A percentile compares a stretch with the other conserved stretches of the same genome.
Evolutionary conservation across 176 grass and related monocot species (phyloP).

Genomic region (Cenchrus fungigraminus): DNA sequence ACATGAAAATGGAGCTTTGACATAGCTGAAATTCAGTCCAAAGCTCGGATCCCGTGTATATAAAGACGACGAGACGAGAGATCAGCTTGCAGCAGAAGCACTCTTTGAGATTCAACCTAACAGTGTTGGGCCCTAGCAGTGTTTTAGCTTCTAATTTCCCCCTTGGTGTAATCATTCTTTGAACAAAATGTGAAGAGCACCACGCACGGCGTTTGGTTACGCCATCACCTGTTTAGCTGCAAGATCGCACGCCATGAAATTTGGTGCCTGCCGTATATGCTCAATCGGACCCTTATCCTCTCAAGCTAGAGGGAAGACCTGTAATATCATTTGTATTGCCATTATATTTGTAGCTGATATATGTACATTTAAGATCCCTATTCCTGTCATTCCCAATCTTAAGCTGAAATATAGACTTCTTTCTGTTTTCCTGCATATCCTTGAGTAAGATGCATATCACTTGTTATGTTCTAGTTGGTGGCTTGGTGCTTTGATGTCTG

Average conservation of each 20-base stretch:
- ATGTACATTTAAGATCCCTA: constrained; percentile 45
- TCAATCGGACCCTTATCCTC: constrained; percentile 29
- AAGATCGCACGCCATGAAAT: constrained; percentile 27
- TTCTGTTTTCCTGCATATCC: neutral
- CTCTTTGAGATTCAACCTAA: constrained; percentile 80
- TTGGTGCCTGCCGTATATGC: constrained; percentile 23
- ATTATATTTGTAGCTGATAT: constrained; percentile 55
- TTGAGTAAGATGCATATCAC: neutral
- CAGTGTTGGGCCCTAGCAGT: constrained; percentile 64
- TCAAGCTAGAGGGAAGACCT: constrained; percentile 43
- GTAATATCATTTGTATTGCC: constrained; percentile 67
- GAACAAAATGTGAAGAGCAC: constrained; percentile 39
- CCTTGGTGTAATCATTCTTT: constrained; percentile 73
- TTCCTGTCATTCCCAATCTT: constrained; percentile 19
- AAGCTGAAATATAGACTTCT: neutral
- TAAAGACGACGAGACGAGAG: constrained; percentile 62
- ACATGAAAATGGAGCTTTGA: constrained; percentile 98
- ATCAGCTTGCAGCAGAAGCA: constrained; percentile 41
- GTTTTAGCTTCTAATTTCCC: constrained; percentile 59
- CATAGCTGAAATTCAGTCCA: constrained; percentile 9
- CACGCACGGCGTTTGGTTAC: constrained; percentile 3
- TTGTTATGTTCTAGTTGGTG: neutral
- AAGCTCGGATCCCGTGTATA: constrained; percentile 66
- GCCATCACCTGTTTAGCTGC: constrained; percentile 35
- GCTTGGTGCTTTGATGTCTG: constrained; percentile 1